Conservation (phyloP, 1,139 yeast genomes). For the Candida neerlandica region DNA sequence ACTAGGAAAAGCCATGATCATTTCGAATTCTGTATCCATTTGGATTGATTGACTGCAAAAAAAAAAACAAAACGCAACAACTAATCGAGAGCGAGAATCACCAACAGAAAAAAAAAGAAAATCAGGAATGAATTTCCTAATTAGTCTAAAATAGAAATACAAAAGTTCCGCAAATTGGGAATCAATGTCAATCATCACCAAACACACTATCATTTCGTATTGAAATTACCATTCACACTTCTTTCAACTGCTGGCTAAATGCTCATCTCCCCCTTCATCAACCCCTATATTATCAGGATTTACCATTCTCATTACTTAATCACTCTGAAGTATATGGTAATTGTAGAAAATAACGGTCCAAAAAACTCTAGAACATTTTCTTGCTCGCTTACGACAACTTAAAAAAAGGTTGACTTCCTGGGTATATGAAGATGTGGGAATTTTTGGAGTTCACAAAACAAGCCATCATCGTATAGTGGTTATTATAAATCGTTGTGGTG, state of each 20-base stretch:
- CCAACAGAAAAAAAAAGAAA: background rate
- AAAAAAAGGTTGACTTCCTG: no score
- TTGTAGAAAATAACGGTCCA: no score
- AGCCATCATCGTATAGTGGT: slow-evolving; percentile 1
- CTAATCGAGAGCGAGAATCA: no score
- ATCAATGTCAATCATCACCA: background rate
- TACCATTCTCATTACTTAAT: no score
- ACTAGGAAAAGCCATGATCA: background rate
- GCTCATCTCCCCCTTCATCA: no score
- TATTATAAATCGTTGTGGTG: background rate
- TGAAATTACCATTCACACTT: background rate
- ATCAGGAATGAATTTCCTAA: background rate
- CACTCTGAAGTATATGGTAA: no score
- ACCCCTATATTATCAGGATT: no score
- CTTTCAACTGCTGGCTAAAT: background rate
- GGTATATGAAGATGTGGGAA: no score
- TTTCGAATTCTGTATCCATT: background rate
- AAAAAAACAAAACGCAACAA: background rate
- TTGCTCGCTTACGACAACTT: no score
- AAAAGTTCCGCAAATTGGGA: background rate
- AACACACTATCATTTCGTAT: background rate
- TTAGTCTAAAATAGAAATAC: background rate
- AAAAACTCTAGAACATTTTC: no score
- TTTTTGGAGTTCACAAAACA: no score
- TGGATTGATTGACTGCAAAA: background rate